Conservation (phyloP, 352 stramenopile species). For the Pythium dissotocum region DNA sequence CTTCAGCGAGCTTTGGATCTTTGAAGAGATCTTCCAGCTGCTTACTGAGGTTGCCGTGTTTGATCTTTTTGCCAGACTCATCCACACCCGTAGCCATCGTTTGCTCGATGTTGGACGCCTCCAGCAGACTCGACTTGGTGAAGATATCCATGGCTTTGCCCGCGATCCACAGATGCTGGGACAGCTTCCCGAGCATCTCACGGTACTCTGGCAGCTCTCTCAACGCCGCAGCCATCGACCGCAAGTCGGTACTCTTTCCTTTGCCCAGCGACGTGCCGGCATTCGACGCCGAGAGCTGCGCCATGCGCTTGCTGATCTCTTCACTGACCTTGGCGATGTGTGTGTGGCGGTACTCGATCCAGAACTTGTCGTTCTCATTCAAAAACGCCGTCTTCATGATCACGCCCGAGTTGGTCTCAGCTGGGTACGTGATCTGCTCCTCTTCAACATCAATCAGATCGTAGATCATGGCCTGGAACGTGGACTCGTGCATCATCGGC, state of each 20-base stretch:
- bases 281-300: conserved; percentile 72
- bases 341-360: conserved; percentile 94
- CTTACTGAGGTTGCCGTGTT: conserved; percentile 80
- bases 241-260: conserved; percentile 85
- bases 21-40: conserved; percentile 89
- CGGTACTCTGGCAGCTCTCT: conserved; percentile 94
- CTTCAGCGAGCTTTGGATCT: conserved; percentile 68
- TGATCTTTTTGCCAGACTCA: conserved; percentile 91
- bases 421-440: conserved; percentile 92
- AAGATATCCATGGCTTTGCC: conserved; percentile 95
- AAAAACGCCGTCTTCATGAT: conserved; percentile 92
- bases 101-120: conserved; percentile 94
- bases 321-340: conserved; percentile 93
- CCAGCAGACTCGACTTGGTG: conserved; percentile 83
- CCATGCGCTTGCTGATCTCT: conserved; percentile 80
- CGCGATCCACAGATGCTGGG: conserved; percentile 93
- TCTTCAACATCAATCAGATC: conserved; percentile 94
- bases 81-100: conserved; percentile 94
- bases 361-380: conserved; percentile 97
- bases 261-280: conserved; percentile 78
- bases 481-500: conserved; percentile 97
- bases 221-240: conserved; percentile 91
- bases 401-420: conserved; percentile 78
- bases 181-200: conserved; percentile 94
- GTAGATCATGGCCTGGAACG: conserved; percentile 97